Conservation (phyloP, 805 yeast species). For the Metschnikowia santaceciliae region DNA sequence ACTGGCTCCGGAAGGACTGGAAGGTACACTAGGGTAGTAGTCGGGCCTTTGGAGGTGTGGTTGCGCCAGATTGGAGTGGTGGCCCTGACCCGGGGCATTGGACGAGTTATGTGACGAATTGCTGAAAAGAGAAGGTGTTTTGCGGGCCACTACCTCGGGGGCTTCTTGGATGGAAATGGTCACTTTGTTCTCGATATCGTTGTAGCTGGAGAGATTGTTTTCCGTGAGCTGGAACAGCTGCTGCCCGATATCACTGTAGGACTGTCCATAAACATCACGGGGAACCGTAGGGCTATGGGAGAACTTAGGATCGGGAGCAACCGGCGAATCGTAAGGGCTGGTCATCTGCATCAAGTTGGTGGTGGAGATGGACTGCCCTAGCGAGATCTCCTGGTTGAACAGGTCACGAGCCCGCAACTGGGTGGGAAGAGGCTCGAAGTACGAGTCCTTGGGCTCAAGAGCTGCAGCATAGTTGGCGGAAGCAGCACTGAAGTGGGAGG, state of each 20-base stretch:
- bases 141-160: slow-evolving; percentile 32
- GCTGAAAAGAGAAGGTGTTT: slow-evolving; percentile 56
- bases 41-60: slow-evolving; percentile 1
- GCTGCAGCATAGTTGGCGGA: slow-evolving; percentile 1
- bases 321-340: neutral
- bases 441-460: neutral
- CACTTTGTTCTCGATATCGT: slow-evolving; percentile 13
- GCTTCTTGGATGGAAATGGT: slow-evolving; percentile 21
- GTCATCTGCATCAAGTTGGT: slow-evolving; percentile 25
- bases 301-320: neutral
- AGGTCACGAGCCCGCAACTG: slow-evolving; percentile 9
- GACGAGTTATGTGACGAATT: slow-evolving; percentile 42
- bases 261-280: neutral
- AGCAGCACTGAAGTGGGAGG: slow-evolving; percentile 25
- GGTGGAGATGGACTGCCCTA: slow-evolving; percentile 38
- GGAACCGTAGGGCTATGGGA: neutral
- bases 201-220: slow-evolving; percentile 16
- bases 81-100: slow-evolving; percentile 29
- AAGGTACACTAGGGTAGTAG: slow-evolving; percentile 1
- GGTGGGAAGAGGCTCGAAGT: slow-evolving; percentile 4
- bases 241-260: neutral
- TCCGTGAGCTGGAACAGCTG: slow-evolving; percentile 14
- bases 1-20: slow-evolving; percentile 5
- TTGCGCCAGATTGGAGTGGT: neutral
- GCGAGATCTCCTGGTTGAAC: slow-evolving; percentile 33